Base-by-base conservation (phyloP, 306 rosid genomes). In the Senna siamea region DNA sequence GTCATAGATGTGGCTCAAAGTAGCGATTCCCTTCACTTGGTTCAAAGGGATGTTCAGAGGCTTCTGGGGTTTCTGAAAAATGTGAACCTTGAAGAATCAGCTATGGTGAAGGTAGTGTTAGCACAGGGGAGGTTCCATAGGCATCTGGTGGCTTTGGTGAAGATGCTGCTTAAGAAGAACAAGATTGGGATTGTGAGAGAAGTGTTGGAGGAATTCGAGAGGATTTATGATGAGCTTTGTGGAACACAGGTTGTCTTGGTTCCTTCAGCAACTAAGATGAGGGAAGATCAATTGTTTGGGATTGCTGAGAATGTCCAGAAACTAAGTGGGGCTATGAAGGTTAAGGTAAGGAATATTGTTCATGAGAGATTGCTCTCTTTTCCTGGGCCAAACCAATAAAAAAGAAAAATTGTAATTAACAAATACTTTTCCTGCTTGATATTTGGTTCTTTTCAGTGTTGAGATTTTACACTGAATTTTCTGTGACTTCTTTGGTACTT, bases 141-240 rank as follows among this genome's bases (percentile, higher is more conserved):
- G 85, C 81, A 78, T 19, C 60, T 93, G 87, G 86, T 81, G 76
- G 72, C 30, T 11, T 46, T 93, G 79, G 79, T 89, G 76, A 87
- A 86, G 84, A 80, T 93, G 88, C 57, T 93, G 79, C 37, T 80
- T 26, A 85, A 77, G 85, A 93, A 83, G 82, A 79, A 78, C 13
- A 90, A 75, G 61, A 12, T 80, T 65, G 86, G 83, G 15, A 78
- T 89, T 70, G 66, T 89, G 65, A 63, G 52, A 34, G 50, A 85
- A 40, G 87, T 89, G 61, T 81, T 89, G 85, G 83, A 82, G 67
- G 97, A 89, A 71, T 89, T 90, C 37, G 80, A 70, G 84, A 89
- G 97, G 87, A 85, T 93, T 26, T 90, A 89, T 19, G 91, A 75
- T 23, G 85, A 87, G 51, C 53, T 90, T 35, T 85, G 79, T 72